Evolutionary conservation across 2,329 filamentous ascomycete genomes (phyloP).

Genomic region (Diplodia scrobiculata): DNA sequence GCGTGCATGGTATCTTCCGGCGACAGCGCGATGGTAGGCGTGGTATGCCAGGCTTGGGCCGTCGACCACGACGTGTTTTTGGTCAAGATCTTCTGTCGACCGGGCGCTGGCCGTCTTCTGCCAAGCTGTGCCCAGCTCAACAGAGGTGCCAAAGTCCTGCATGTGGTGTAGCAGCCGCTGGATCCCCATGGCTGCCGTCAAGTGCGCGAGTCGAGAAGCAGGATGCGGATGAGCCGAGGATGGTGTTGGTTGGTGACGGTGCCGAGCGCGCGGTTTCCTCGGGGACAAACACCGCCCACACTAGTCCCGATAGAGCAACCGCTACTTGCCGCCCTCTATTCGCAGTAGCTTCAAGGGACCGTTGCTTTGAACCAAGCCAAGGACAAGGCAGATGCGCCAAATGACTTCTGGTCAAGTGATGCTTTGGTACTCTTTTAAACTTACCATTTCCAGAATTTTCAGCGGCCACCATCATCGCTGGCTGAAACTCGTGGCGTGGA

Average conservation of each 20-base stretch:
- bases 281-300: not conserved
- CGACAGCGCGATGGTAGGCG: slow-evolving; percentile 26
- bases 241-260: not conserved
- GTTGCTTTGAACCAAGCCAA: too few species aligned
- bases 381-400: too few species aligned
- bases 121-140: slow-evolving; percentile 24
- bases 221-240: not conserved
- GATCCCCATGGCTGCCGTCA: slow-evolving; percentile 24
- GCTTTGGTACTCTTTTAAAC: too few species aligned
- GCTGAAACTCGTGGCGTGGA: not conserved
- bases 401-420: too few species aligned
- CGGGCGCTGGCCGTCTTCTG: not conserved
- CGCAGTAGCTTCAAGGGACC: too few species aligned
- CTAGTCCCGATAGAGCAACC: not conserved
- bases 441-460: too few species aligned
- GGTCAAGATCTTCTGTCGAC: not conserved
- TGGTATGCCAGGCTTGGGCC: slow-evolving; percentile 29
- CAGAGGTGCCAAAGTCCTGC: slow-evolving; percentile 19
- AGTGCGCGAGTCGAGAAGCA: not conserved
- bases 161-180: slow-evolving; percentile 21
- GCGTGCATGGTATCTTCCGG: slow-evolving; percentile 14
- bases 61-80: slow-evolving; percentile 24
- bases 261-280: not conserved
- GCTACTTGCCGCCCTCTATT: too few species aligned
- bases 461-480: too few species aligned